Percentiles rank a stretch among this genome's conserved stretches.
Conservation (phyloP, 2,329 filamentous ascomycete species). For the Aspergillus eucalypticola region DNA sequence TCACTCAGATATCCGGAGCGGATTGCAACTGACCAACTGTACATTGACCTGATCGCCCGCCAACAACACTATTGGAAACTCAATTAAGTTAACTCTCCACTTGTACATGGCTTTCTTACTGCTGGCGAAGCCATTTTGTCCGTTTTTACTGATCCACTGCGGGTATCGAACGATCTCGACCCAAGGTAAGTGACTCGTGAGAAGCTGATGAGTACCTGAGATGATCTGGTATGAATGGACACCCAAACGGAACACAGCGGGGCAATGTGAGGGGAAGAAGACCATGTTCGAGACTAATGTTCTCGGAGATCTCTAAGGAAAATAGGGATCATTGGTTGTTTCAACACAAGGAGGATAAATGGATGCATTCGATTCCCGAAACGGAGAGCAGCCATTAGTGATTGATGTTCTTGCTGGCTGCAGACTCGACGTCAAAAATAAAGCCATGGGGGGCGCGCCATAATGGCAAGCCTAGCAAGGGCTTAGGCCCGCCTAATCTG, state of each 20-base stretch:
- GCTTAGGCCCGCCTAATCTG: conserved; percentile 3
- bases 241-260: background rate
- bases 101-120: background rate
- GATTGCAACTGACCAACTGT: background rate
- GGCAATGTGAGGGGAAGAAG: background rate
- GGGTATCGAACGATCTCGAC: conserved; percentile 3
- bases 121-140: background rate
- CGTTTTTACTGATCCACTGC: conserved; percentile 3
- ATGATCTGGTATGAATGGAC: background rate
- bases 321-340: background rate
- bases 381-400: background rate
- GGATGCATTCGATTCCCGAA: background rate
- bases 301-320: background rate
- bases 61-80: background rate
- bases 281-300: background rate
- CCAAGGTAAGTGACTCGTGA: background rate
- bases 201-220: background rate
- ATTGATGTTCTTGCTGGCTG: background rate
- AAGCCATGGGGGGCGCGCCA: conserved; percentile 1
- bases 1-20: background rate
- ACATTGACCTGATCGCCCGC: background rate
- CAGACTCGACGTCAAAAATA: conserved; percentile 7
- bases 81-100: background rate
- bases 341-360: background rate
- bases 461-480: background rate